phyloP scores from a whole-genome alignment of 306 rosid species.

The Cucurbita moschata region DNA sequence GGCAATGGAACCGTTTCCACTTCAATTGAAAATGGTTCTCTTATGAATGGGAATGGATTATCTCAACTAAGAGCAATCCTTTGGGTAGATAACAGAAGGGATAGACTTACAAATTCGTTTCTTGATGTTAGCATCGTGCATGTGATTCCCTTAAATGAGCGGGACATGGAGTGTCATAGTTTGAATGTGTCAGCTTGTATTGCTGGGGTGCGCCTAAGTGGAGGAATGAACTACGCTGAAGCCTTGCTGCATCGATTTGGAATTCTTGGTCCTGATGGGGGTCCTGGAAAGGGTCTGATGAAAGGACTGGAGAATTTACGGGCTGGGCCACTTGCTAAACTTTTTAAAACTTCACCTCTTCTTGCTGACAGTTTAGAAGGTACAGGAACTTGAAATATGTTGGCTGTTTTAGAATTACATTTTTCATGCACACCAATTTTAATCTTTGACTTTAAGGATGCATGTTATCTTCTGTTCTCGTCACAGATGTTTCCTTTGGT shows the following conservation, averaged over 20 bases:
- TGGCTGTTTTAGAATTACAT: background rate
- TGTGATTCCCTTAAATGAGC: conserved; percentile 61
- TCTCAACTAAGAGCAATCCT: conserved; percentile 73
- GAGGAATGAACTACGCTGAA: conserved; percentile 95
- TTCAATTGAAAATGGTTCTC: conserved; percentile 28
- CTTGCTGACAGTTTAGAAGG: conserved; percentile 36
- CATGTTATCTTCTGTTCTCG: background rate
- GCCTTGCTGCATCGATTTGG: conserved; percentile 80
- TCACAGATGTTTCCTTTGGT: background rate
- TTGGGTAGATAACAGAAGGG: conserved; percentile 58
- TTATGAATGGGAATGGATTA: conserved; percentile 34
- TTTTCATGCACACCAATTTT: background rate
- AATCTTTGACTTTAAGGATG: background rate
- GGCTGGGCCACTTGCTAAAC: conserved; percentile 77
- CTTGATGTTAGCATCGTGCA: conserved; percentile 51
- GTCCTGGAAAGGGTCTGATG: conserved; percentile 62
- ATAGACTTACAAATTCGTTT: conserved; percentile 42
- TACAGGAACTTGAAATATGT: conserved; percentile 15
- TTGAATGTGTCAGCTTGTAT: conserved; percentile 71
- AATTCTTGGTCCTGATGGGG: conserved; percentile 86
- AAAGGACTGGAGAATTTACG: conserved; percentile 65
- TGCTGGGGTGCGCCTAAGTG: conserved; percentile 81
- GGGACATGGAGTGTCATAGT: conserved; percentile 60
- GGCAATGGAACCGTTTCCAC: conserved; percentile 27
- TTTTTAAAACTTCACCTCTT: conserved; percentile 47